Percentiles rank a stretch among this genome's conserved stretches.
phyloP scores from a whole-genome alignment of 257 asterid genomes.

The Voacanga thouarsii region DNA sequence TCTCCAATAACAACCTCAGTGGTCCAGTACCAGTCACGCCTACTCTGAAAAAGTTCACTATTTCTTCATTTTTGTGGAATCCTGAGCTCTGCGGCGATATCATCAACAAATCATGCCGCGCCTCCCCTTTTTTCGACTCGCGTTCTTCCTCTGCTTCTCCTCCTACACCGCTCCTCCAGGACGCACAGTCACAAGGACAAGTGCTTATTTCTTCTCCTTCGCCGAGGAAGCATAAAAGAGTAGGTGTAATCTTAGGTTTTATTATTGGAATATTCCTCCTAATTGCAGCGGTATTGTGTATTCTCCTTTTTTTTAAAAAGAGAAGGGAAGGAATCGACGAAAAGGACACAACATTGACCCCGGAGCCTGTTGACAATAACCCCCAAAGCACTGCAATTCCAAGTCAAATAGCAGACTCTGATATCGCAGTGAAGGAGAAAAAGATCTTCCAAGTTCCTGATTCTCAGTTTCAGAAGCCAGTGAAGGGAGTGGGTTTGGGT shows the following conservation, averaged over 20 bases:
- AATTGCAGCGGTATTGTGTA: constrained; percentile 47
- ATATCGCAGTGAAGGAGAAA: constrained; percentile 29
- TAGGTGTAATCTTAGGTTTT: constrained; percentile 59
- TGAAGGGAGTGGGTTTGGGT: constrained; percentile 59
- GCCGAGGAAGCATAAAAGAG: constrained; percentile 39
- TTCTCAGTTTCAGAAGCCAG: constrained; percentile 17
- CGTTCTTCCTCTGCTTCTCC: constrained; percentile 44
- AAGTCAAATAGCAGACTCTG: constrained; percentile 24
- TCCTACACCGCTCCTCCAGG: constrained; percentile 54
- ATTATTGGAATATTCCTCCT: constrained; percentile 51
- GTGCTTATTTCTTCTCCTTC: constrained; percentile 33
- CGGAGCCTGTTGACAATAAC: constrained; percentile 8
- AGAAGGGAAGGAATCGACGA: constrained; percentile 33
- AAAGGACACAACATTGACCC: constrained; percentile 18
- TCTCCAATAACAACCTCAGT: constrained; percentile 59
- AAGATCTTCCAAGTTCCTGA: constrained; percentile 29
- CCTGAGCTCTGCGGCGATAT: constrained; percentile 80
- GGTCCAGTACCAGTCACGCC: constrained; percentile 80
- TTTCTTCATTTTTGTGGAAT: constrained; percentile 53
- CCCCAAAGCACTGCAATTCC: constrained; percentile 7
- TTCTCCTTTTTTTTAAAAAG: constrained; percentile 40
- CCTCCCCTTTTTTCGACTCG: constrained; percentile 59
- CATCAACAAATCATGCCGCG: constrained; percentile 63
- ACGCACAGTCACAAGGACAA: constrained; percentile 57
- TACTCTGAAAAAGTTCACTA: constrained; percentile 53